Evolutionary conservation across 2,329 filamentous ascomycete genomes (phyloP).

Genomic region (Ophiostoma fasciatum): DNA sequence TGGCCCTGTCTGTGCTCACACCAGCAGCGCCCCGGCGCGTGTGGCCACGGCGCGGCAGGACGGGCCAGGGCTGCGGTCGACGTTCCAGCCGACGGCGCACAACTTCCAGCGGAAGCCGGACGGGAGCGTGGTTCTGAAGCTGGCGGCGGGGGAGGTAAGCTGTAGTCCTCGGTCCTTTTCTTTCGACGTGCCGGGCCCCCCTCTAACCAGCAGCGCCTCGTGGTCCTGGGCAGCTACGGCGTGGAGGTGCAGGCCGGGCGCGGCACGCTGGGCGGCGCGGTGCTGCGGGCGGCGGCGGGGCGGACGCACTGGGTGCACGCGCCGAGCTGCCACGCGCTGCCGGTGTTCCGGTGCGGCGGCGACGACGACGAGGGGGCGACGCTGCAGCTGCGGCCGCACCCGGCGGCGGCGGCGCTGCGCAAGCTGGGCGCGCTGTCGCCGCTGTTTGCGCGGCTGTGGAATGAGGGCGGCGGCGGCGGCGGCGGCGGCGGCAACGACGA

Average conservation of each 20-base stretch:
- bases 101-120: conserved; percentile 26
- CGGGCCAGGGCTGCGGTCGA: conserved; percentile 23
- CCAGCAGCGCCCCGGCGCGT: background rate
- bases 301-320: conserved; percentile 43
- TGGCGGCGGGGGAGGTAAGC: conserved; percentile 35
- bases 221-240: conserved; percentile 54
- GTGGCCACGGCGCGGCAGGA: background rate
- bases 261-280: conserved; percentile 50
- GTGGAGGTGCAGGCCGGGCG: conserved; percentile 46
- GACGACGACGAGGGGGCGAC: conserved; percentile 21
- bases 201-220: conserved; percentile 31
- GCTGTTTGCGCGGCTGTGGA: conserved; percentile 53
- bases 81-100: conserved; percentile 29
- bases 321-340: conserved; percentile 54
- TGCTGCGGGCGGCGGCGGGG: conserved; percentile 29
- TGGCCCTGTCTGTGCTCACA: background rate
- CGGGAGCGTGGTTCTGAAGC: conserved; percentile 26
- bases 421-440: conserved; percentile 47
- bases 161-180: background rate
- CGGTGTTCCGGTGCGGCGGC: conserved; percentile 43
- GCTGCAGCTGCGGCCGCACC: conserved; percentile 42
- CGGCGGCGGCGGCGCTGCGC: conserved; percentile 31
- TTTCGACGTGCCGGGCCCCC: no score
- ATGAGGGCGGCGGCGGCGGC: conserved; percentile 19
- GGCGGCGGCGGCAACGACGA: conserved; percentile 43